phyloP scores from a whole-genome alignment of 352 stramenopile genomes.

The Pythium sp. region DNA sequence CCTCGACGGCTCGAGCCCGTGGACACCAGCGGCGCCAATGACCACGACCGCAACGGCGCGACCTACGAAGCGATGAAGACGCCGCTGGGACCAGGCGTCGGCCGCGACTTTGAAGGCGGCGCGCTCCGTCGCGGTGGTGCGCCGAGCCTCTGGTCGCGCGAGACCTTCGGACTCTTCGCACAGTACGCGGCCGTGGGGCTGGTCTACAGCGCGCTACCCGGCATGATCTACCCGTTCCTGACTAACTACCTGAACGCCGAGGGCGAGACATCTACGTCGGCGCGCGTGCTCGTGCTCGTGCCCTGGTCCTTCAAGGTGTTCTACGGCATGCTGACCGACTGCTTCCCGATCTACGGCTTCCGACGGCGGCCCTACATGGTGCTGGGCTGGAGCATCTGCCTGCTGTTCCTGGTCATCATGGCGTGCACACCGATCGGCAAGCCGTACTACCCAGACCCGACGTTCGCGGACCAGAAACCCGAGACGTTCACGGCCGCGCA shows the following conservation, averaged over 20 bases:
- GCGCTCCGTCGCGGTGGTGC: slow-evolving; percentile 39
- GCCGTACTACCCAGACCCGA: slow-evolving; percentile 43
- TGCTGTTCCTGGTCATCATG: slow-evolving; percentile 49
- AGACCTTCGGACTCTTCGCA: slow-evolving; percentile 38
- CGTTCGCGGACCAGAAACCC: slow-evolving; percentile 14
- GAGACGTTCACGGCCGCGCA: slow-evolving; percentile 28
- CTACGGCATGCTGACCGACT: slow-evolving; percentile 59
- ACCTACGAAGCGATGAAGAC: slow-evolving; percentile 18
- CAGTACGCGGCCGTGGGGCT: slow-evolving; percentile 55
- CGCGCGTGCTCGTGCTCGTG: slow-evolving; percentile 30
- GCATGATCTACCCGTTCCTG: slow-evolving; percentile 54
- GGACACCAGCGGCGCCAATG: background rate
- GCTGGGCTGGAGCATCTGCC: slow-evolving; percentile 46
- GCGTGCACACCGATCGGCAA: slow-evolving; percentile 31
- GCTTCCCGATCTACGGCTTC: slow-evolving; percentile 50
- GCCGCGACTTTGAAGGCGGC: slow-evolving; percentile 29
- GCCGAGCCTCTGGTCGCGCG: slow-evolving; percentile 27
- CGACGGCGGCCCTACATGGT: slow-evolving; percentile 64
- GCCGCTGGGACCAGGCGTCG: background rate
- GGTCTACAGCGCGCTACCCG: slow-evolving; percentile 39
- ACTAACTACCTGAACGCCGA: slow-evolving; percentile 46
- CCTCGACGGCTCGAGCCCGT: background rate
- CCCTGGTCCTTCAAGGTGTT: slow-evolving; percentile 71
- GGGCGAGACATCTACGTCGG: slow-evolving; percentile 26
- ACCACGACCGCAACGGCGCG: background rate